Evolutionary conservation across 441 rosid genomes (phyloP).

Genomic region (Geranium incanum): DNA sequence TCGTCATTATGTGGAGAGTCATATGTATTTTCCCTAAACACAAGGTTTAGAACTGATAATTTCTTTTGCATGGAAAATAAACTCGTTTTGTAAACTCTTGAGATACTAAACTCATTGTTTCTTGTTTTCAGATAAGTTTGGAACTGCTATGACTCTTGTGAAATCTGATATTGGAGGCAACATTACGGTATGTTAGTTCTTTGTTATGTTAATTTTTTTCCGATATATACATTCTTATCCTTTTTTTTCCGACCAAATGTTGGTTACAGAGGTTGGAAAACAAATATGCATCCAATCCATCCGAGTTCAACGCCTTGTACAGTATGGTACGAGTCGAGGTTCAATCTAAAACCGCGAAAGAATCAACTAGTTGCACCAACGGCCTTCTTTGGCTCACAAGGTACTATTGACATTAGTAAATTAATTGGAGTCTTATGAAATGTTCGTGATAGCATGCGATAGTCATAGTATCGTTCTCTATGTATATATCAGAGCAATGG

Average conservation of each 20-base stretch:
- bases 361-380: constrained; percentile 79
- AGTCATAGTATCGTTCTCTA: constrained; percentile 8
- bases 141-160: constrained; percentile 79
- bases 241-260: neutral
- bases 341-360: constrained; percentile 61
- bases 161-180: constrained; percentile 86
- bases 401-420: constrained; percentile 23
- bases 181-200: constrained; percentile 44
- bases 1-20: too few relatives aligned
- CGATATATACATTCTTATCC: neutral
- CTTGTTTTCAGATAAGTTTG: constrained; percentile 67
- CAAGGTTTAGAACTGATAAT: too few relatives aligned
- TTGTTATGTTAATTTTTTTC: neutral
- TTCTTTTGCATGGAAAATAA: too few relatives aligned
- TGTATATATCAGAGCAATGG: constrained; percentile 66
- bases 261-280: constrained; percentile 64
- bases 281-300: constrained; percentile 55
- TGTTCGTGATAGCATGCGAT: neutral
- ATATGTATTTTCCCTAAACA: too few relatives aligned
- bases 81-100: too few relatives aligned
- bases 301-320: constrained; percentile 53
- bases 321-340: constrained; percentile 70
- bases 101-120: constrained; percentile 8
- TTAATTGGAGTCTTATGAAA: too few relatives aligned
- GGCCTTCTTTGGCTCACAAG: constrained; percentile 96